Base-by-base conservation (phyloP, 768 basidiomycete species). In the Stropharia rugosoannulata region DNA sequence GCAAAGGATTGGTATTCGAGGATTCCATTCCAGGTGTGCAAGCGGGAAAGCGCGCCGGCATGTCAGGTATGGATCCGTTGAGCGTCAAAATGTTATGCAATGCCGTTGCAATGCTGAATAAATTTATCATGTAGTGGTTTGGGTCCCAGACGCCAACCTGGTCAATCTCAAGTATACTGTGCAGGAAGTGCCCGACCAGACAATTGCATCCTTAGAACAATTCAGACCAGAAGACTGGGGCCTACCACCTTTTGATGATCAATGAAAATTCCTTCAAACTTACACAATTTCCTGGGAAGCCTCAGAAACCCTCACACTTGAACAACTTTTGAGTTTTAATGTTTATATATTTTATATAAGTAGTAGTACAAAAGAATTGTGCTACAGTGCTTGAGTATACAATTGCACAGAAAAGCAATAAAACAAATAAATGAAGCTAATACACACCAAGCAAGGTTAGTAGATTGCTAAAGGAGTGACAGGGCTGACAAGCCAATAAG, bases 201-300 rank as follows among this genome's bases (percentile, higher is more conserved):
- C 77, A 1, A 66, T 93, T 5, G 65, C 62, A 41, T 85, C 88
- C 4, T 65, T 95, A 12, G 84, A 86, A 58, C 80, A 86, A 5
- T 94, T 95, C 60, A 73, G 75, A n/a, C 91, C 92, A 0, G 86
- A 90, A 59, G 75, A 87, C 40, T 95, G 90, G 90, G 93, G 90
- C 2, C 73, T 94, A 27, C 92, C 92, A 16, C 80, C 89, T 10
- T 93, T 87, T 64, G 53, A 60, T 35, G 44, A 51, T 15, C 51
- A 49, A 49, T 49, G 52, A 13, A n/a, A 22, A 7, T 32, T 4
- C 7, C 5, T 10, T 32, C 29, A 32, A 6, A 32, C 29, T 32
- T 4, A 32, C 5, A 32, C 29, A 32, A 22, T 22, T 22, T 22
- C 22, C 22, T 22, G 22, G 22, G n/a, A n/a, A n/a, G n/a, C n/a